Percentiles rank a stretch among this genome's conserved stretches.
phyloP scores from a whole-genome alignment of 2,329 filamentous ascomycete genomes.

The Neofusicoccum sp. region DNA sequence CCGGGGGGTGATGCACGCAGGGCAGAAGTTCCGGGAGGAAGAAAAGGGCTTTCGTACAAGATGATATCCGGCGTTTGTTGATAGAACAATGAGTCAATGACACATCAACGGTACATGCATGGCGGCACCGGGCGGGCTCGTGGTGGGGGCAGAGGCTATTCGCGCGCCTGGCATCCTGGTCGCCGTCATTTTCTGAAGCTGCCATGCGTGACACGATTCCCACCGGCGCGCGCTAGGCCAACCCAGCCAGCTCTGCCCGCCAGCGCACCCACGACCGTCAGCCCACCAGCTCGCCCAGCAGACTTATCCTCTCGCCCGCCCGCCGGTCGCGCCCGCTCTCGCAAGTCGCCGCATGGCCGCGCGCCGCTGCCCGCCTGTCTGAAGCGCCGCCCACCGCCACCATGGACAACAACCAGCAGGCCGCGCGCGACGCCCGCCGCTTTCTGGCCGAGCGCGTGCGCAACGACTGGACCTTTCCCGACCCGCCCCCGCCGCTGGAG shows the following conservation, averaged over 20 bases:
- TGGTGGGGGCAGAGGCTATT: neutral
- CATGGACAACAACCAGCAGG: conserved; percentile 39
- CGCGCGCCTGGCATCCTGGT: neutral
- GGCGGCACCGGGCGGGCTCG: neutral
- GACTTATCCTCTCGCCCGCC: too few relatives aligned
- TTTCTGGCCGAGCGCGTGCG: conserved; percentile 46
- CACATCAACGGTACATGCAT: neutral
- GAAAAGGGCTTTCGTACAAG: conserved; percentile 1
- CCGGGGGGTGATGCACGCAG: neutral
- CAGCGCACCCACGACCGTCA: neutral
- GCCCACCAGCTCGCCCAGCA: neutral
- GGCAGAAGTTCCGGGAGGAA: neutral
- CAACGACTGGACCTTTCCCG: conserved; percentile 50
- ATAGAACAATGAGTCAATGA: conserved; percentile 11
- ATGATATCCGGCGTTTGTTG: conserved; percentile 17
- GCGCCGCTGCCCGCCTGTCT: neutral
- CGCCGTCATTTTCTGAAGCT: neutral
- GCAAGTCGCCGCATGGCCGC: neutral
- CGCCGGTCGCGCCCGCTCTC: too few relatives aligned
- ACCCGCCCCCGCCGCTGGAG: conserved; percentile 23
- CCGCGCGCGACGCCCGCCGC: conserved; percentile 45
- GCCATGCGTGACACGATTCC: neutral
- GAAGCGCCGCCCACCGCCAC: neutral
- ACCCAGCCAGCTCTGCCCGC: neutral
- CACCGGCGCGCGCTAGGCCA: conserved; percentile 1